A percentile compares a stretch with the other conserved stretches of the same genome.
phyloP scores from a whole-genome alignment of 768 basidiomycete genomes.

The Tulasnella sp. region DNA sequence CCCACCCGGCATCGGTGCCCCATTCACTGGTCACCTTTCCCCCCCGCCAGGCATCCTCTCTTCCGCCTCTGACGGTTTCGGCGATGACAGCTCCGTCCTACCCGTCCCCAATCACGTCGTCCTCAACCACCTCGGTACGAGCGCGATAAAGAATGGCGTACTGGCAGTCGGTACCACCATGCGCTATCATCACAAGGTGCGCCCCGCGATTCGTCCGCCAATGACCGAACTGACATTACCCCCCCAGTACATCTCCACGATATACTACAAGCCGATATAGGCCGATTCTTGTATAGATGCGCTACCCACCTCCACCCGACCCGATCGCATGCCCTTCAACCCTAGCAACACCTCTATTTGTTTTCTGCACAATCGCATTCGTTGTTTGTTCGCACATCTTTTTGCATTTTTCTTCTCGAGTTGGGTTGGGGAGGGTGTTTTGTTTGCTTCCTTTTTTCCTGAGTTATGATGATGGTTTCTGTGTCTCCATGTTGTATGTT shows the following conservation, averaged over 20 bases:
- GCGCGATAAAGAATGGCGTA: slow-evolving; percentile 87
- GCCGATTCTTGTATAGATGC: background rate
- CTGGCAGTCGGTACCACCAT: slow-evolving; percentile 87
- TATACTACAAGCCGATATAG: slow-evolving; percentile 56
- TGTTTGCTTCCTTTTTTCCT: too few species aligned
- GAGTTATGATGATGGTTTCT: too few species aligned
- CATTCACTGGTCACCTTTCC: background rate
- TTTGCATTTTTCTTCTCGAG: too few species aligned
- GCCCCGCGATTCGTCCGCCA: too few species aligned
- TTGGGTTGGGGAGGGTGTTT: too few species aligned
- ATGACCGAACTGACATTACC: background rate
- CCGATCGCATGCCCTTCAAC: too few species aligned
- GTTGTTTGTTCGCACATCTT: too few species aligned
- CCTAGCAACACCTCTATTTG: too few species aligned
- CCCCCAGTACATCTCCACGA: slow-evolving; percentile 65
- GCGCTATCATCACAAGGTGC: slow-evolving; percentile 81
- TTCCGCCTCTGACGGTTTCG: slow-evolving; percentile 11
- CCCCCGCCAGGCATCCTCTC: background rate
- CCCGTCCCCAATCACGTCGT: slow-evolving; percentile 91
- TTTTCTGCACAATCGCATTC: too few species aligned
- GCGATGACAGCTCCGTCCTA: slow-evolving; percentile 79
- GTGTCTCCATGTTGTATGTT: too few species aligned
- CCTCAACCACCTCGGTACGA: slow-evolving; percentile 87
- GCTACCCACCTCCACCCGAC: too few species aligned
- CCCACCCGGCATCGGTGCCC: background rate